Percentiles rank a stretch among this genome's conserved stretches.
phyloP scores from a whole-genome alignment of 1,139 yeast species.

The Nakaseomyces delphensis region DNA sequence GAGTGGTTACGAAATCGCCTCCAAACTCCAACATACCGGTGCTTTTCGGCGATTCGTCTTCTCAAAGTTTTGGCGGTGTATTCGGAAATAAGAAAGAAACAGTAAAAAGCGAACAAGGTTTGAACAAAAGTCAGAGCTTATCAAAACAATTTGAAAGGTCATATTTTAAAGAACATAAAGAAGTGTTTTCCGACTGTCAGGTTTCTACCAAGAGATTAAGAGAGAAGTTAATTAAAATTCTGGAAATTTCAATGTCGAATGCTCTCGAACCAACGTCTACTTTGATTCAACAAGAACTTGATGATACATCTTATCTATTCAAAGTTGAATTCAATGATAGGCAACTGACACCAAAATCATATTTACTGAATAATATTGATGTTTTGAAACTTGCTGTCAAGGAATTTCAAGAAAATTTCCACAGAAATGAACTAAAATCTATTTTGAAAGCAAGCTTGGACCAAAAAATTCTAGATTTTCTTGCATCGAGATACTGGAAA shows the following conservation, averaged over 20 bases:
- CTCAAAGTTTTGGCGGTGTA: conserved; percentile 28
- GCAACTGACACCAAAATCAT: conserved; percentile 84
- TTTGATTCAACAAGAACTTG: conserved; percentile 81
- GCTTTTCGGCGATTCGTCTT: conserved; percentile 14
- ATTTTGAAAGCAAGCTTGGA: conserved; percentile 78
- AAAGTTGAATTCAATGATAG: conserved; percentile 96
- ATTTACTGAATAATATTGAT: conserved; percentile 86
- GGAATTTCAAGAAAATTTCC: conserved; percentile 74
- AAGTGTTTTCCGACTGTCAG: conserved; percentile 53
- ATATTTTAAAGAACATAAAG: conserved; percentile 53
- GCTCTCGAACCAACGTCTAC: conserved; percentile 82
- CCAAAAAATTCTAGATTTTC: conserved; percentile 73
- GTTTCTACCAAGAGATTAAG: conserved; percentile 74
- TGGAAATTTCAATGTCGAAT: conserved; percentile 86
- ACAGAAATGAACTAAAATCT: conserved; percentile 72
- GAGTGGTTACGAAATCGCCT: conserved; percentile 84
- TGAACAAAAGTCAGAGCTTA: conserved; percentile 26
- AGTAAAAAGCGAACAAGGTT: not conserved
- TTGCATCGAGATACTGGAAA: conserved; percentile 93
- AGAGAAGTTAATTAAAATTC: conserved; percentile 70
- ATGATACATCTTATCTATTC: conserved; percentile 85
- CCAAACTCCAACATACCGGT: conserved; percentile 3
- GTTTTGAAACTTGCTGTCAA: conserved; percentile 77
- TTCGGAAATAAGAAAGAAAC: conserved; percentile 20
- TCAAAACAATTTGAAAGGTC: conserved; percentile 60